phyloP scores from a whole-genome alignment of 495 filamentous ascomycete species.

The Penicillium waksmanii region DNA sequence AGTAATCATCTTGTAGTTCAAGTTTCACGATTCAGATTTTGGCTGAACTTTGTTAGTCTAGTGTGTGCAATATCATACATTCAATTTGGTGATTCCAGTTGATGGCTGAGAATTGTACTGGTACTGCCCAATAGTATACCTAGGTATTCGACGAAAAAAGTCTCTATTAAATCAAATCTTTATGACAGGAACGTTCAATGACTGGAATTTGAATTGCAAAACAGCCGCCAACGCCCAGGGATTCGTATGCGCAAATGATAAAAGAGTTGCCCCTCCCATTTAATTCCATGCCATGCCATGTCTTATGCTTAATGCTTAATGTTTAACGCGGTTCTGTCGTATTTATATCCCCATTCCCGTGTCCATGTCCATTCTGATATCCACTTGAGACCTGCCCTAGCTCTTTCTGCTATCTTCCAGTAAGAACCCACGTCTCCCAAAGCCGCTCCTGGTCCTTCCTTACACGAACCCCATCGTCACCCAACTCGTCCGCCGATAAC shows the following conservation, averaged over 20 bases:
- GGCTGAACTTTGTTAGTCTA: too few relatives aligned
- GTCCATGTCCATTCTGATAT: conserved; percentile 2
- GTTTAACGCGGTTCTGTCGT: too few relatives aligned
- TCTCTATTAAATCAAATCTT: too few relatives aligned
- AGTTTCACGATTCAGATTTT: too few relatives aligned
- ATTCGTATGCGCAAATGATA: neutral
- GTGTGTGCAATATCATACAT: too few relatives aligned
- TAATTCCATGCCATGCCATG: neutral
- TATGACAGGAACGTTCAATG: too few relatives aligned
- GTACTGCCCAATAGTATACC: too few relatives aligned
- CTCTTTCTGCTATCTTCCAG: conserved; percentile 13
- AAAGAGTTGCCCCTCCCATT: neutral
- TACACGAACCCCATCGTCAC: conserved; percentile 60
- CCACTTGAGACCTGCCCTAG: conserved; percentile 4
- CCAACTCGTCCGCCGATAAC: conserved; percentile 52
- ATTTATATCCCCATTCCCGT: neutral
- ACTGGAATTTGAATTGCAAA: neutral
- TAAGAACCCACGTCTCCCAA: conserved; percentile 70
- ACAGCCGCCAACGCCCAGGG: neutral
- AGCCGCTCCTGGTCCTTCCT: conserved; percentile 55
- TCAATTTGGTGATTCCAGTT: too few relatives aligned
- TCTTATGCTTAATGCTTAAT: too few relatives aligned
- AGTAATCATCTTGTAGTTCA: neutral
- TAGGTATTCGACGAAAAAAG: too few relatives aligned
- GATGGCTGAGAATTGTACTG: too few relatives aligned